Percentiles rank a stretch among this genome's conserved stretches.
Evolutionary conservation across 768 basidiomycete species (phyloP).

Genomic region (Xerocomellus dryophilus): DNA sequence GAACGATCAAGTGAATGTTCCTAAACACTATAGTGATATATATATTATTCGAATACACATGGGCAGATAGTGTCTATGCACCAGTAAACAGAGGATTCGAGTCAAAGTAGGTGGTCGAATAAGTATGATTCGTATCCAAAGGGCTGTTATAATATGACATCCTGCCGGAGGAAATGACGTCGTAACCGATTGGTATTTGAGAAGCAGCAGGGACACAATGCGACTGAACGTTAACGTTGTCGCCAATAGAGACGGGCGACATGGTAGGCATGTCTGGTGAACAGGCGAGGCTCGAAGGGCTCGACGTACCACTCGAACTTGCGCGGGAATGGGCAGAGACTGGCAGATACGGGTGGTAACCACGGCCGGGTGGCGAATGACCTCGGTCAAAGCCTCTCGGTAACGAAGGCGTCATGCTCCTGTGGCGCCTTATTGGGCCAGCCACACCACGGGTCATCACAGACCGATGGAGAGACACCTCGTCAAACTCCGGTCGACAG

Average conservation of each 20-base stretch:
- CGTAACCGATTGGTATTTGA: conserved; percentile 22
- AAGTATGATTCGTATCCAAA: conserved; percentile 23
- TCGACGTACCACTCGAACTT: conserved; percentile 28
- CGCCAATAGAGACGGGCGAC: conserved; percentile 18
- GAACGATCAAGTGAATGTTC: conserved; percentile 16
- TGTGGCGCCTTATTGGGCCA: conserved; percentile 67
- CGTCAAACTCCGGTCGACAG: conserved; percentile 65
- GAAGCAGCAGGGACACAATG: conserved; percentile 22
- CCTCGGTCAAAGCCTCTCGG: conserved; percentile 50
- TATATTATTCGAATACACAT: conserved; percentile 18
- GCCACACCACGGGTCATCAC: conserved; percentile 32
- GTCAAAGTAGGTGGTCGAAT: conserved; percentile 20
- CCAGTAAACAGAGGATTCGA: conserved; percentile 23
- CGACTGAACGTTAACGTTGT: conserved; percentile 13
- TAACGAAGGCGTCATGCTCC: conserved; percentile 74
- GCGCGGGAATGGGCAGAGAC: conserved; percentile 29
- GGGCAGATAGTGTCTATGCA: conserved; percentile 14
- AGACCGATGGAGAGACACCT: conserved; percentile 27
- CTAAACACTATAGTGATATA: conserved; percentile 15
- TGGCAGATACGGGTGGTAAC: conserved; percentile 56
- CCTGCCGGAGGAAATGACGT: conserved; percentile 23
- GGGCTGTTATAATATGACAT: conserved; percentile 29
- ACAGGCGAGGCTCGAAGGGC: conserved; percentile 28
- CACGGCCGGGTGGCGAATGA: conserved; percentile 45
- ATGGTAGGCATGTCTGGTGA: conserved; percentile 29